phyloP scores from a whole-genome alignment of 1,284 basidiomycete species.

The Veloboletus limbatus region DNA sequence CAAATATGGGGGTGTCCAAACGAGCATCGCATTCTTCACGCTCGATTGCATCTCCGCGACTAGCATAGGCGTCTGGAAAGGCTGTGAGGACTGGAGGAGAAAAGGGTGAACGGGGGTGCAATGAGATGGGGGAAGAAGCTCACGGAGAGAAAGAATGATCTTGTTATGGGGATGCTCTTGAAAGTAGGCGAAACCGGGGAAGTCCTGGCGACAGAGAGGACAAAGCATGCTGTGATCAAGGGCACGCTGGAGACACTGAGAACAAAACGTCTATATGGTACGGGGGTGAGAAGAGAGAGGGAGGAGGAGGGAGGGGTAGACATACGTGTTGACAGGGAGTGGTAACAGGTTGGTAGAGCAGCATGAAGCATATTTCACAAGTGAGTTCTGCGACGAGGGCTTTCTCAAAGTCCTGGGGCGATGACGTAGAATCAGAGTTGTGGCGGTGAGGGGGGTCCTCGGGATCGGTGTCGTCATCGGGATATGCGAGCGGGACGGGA shows the following conservation, averaged over 20 bases:
- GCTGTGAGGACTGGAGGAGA: constrained; percentile 53
- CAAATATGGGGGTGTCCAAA: constrained; percentile 87
- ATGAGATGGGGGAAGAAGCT: constrained; percentile 25
- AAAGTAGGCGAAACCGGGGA: constrained; percentile 79
- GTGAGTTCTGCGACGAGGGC: constrained; percentile 73
- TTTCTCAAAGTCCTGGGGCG: constrained; percentile 54
- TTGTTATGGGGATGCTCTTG: constrained; percentile 75
- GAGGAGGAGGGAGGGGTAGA: constrained; percentile 17
- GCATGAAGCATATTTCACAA: constrained; percentile 88
- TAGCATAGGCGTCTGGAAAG: constrained; percentile 55
- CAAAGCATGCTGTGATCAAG: constrained; percentile 83
- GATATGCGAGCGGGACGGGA: constrained; percentile 19
- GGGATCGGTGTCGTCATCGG: constrained; percentile 30
- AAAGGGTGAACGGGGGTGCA: constrained; percentile 13
- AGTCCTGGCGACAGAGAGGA: constrained; percentile 79
- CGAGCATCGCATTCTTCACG: constrained; percentile 75
- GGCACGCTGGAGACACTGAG: constrained; percentile 82
- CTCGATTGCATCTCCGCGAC: constrained; percentile 59
- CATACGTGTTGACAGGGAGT: constrained; percentile 92
- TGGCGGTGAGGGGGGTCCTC: constrained; percentile 18
- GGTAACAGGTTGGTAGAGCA: constrained; percentile 85
- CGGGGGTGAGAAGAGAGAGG: constrained; percentile 11
- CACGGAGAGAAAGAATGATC: constrained; percentile 66
- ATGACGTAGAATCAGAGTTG: constrained; percentile 23
- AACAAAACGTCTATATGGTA: constrained; percentile 77